Evolutionary conservation across 306 rosid genomes (phyloP), one percentile per base, ranked within the genome.

Genomic region (Cicer arietinum): DNA sequence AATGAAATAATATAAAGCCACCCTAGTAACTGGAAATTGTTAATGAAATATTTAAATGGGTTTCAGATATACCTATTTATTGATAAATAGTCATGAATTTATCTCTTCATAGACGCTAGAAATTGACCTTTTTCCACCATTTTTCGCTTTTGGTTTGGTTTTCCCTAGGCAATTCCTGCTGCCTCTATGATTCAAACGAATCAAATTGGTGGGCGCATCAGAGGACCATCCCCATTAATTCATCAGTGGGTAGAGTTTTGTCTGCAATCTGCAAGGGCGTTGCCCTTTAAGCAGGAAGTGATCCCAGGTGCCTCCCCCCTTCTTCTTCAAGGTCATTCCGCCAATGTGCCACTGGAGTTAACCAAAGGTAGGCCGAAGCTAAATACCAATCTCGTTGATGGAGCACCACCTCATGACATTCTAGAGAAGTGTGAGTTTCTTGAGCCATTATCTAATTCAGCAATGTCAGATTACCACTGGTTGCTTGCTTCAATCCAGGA

Each of bases 221-320:
- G 96, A 83, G 98, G 97, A 56, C 94, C 98, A 1, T 91, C 98
- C 56, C 98, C 97, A 5, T 77, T 91, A 73, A 74, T 90, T 48
- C 90, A 88, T 85, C 97, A 94, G 69, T 94, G 98, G 98, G 82
- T 88, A 60, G 98, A 94, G 76, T 94, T 94, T 81, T 94, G 98
- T 86, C 86, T 94, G 86, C 98, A 91, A 85, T 72, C 89, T 51
- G 88, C 96, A 45, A 81, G 98, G 74, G 87, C 97, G 35, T 74
- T 90, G 17, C 97, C 98, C 25, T 94, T 94, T 72, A 86, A 80
- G 86, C 97, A 91, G 81, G 98, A 94, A 77, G 94, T 90, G 63
- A 82, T 94, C 70, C 96, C 98, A 1, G 98, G 97, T 61, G 84
- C 96, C 35, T 87, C 93, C 57, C 98, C 97, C 5, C 74, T 84